Base-by-base conservation (phyloP, 257 asterid species). In the Cruciata laevipes region DNA sequence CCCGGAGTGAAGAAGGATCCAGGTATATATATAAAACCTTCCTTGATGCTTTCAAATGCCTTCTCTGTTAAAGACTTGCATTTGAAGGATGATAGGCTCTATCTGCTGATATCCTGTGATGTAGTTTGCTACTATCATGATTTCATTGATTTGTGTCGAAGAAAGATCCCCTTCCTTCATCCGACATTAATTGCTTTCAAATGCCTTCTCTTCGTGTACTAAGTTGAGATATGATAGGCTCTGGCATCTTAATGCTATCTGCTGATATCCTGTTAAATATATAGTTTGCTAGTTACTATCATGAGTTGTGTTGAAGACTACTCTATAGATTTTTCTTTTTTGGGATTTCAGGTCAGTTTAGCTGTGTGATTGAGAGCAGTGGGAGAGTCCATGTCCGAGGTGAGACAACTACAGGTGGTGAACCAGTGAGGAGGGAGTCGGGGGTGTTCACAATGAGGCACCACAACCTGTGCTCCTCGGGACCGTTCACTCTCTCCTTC, bases 1-100 rank as follows among this genome's bases (percentile, higher is more conserved):
- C 98, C 98, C 65, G 98, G 98, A 75, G 96, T 89, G 71, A 89
- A 80, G 83, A 86, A 84, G 69, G 96, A 89, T 74, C 92, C 90
- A 32, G 95, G 98, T 91, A 76, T 74, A 72, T n/a, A n/a, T n/a
- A n/a, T n/a, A n/a, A n/a, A n/a, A n/a, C n/a, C n/a, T n/a, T n/a
- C n/a, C n/a, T n/a, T n/a, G n/a, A n/a, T n/a, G n/a, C n/a, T n/a
- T n/a, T n/a, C n/a, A n/a, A n/a, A n/a, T n/a, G n/a, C n/a, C n/a
- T n/a, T n/a, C n/a, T n/a, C n/a, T n/a, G n/a, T n/a, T n/a, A n/a
- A n/a, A n/a, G n/a, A n/a, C n/a, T n/a, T n/a, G n/a, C n/a, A n/a
- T n/a, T n/a, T n/a, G n/a, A n/a, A n/a, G n/a, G n/a, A n/a, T n/a
- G n/a, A n/a, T n/a, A n/a, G n/a, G n/a, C n/a, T n/a, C n/a, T n/a